These are phyloP conservation scores for Sporothrix luriei DNA, from an alignment of 2,329 filamentous ascomycete genomes.

Conservation along the genomic window DNA sequence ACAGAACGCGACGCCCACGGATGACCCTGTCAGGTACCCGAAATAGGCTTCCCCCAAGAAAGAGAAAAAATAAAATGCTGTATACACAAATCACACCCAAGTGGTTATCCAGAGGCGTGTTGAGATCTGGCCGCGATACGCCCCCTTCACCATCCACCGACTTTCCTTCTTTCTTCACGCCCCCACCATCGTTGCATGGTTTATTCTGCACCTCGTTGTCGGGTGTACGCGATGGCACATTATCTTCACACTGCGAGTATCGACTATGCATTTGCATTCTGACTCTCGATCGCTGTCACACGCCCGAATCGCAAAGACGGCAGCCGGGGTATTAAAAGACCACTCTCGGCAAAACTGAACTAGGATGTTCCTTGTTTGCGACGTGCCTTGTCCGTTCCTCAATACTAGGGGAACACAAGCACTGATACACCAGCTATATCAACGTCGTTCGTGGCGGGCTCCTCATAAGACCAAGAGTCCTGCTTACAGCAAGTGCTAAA, in stretches of 20 bases:
- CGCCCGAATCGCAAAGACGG: neutral
- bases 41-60: neutral
- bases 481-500: neutral
- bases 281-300: neutral
- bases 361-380: constrained; percentile 22
- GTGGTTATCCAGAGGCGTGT: constrained; percentile 1
- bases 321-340: neutral
- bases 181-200: neutral
- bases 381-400: constrained; percentile 21
- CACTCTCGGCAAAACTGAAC: constrained; percentile 4
- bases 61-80: neutral
- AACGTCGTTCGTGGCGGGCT: constrained; percentile 3
- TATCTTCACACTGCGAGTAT: neutral
- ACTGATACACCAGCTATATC: neutral
- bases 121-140: neutral
- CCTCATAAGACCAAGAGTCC: neutral
- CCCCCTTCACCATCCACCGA: neutral
- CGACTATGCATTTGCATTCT: neutral
- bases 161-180: neutral
- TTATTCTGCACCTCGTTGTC: constrained; percentile 1
- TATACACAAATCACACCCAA: neutral
- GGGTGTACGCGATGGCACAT: constrained; percentile 12
- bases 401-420: neutral
- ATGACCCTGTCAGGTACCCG: constrained; percentile 23
- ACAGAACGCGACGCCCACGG: neutral